Base-by-base conservation (phyloP, 306 rosid genomes). In the Rosa rugosa region DNA sequence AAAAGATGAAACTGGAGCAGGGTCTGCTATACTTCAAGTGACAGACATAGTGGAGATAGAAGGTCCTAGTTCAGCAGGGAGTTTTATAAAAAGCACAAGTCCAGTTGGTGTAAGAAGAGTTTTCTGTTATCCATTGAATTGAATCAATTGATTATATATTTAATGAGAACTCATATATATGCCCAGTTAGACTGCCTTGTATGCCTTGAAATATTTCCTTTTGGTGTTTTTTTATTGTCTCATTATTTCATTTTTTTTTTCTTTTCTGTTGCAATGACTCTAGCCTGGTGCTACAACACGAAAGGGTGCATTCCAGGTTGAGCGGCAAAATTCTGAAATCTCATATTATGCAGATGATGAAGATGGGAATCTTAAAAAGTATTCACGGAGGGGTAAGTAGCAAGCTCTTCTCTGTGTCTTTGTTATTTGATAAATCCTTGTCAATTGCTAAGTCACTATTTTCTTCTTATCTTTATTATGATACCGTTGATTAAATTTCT, bases 231-330 rank as follows among this genome's bases (percentile, higher is more conserved):
- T 62, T 57, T 66, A 56, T 79, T 76, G 64, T 69, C 77, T 83
- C 54, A 51, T 77, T 46, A 71, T 79, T 80, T 84, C 4, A 22
- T 25, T 57, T 57, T 51, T 79, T 47, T 45, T 77, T 49, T 84
- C 3, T 50, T 77, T 47, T 36, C 70, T 62, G 69, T 77, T 77
- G 69, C 46, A 73, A 69, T 82, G 75, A 72, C 72, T 85, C 82
- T 92, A 96, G 99, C 97, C 91, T 77, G 91, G 91, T 87, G 99
- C 99, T 76, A 92, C 98, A 66, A 91, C 99, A 66, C 89, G 99
- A 83, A 96, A 96, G 87, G 89, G 88, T 76, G 81, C 89, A 77
- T 23, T 91, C 83, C 84, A 85, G 70, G 84, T 80, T 79, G 99
- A 96, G 7, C 87, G 94, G 70, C 98, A 93, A 77, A 96, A 83